Evolutionary conservation across 2,329 filamentous ascomycete species (phyloP).

Genomic region (Chaetomium strumarium): DNA sequence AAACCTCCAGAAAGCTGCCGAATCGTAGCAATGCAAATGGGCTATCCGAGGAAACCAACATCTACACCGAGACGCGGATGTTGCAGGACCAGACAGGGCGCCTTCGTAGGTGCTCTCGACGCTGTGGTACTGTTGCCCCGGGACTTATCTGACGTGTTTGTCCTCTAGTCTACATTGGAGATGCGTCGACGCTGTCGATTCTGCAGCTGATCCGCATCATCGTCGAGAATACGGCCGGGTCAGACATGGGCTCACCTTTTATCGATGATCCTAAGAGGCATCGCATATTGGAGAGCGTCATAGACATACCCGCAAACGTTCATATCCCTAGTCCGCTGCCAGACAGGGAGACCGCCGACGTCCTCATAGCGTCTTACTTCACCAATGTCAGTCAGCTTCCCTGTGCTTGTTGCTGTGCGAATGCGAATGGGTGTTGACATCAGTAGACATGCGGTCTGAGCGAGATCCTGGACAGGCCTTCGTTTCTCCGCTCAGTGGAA

Average conservation of each 20-base stretch:
- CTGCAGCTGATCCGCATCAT: conserved; percentile 56
- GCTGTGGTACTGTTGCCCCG: background rate
- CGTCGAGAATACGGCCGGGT: conserved; percentile 48
- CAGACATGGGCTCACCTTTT: conserved; percentile 43
- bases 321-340: conserved; percentile 50
- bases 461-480: conserved; percentile 50
- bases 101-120: conserved; percentile 40
- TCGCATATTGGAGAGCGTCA: conserved; percentile 50
- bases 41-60: conserved; percentile 49
- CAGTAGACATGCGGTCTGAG: conserved; percentile 53
- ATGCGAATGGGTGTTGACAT: conserved; percentile 11
- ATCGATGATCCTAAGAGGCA: conserved; percentile 52
- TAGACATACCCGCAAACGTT: conserved; percentile 40
- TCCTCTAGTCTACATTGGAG: conserved; percentile 52
- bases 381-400: conserved; percentile 43
- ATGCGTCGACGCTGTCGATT: conserved; percentile 56
- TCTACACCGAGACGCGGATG: conserved; percentile 52
- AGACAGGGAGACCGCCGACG: conserved; percentile 46
- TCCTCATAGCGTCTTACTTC: conserved; percentile 56
- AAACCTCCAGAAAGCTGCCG: conserved; percentile 31
- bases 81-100: conserved; percentile 53
- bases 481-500: conserved; percentile 45
- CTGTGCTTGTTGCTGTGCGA: background rate
- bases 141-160: conserved; percentile 18
- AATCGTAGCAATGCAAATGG: conserved; percentile 38